phyloP scores from a whole-genome alignment of 78 protist species.

The Dictyostelium firmibasis region DNA sequence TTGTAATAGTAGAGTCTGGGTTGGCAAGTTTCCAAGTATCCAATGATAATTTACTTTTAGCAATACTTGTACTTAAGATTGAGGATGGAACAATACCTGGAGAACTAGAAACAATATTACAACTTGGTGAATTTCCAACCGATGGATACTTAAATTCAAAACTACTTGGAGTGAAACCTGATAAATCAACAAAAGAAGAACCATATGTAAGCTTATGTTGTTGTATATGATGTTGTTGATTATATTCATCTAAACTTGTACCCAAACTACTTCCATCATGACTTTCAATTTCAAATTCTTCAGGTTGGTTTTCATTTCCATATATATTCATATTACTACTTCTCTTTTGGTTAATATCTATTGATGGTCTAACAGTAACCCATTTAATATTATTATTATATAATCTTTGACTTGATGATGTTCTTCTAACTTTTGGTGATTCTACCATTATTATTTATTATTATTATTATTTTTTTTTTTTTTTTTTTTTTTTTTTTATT shows the following conservation, averaged over 20 bases:
- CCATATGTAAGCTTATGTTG: not conserved
- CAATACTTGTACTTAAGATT: not conserved
- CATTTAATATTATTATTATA: not conserved
- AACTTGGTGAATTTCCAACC: not conserved
- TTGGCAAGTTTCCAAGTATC: slow-evolving; percentile 21
- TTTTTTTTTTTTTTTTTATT: not conserved
- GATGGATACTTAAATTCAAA: slow-evolving; percentile 1
- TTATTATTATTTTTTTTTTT: not conserved
- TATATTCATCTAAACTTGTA: not conserved
- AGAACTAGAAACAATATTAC: not conserved
- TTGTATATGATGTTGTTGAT: not conserved
- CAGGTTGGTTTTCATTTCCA: not conserved
- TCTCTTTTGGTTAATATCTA: not conserved
- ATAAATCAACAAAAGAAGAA: not conserved
- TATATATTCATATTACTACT: not conserved
- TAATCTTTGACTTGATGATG: slow-evolving; percentile 15
- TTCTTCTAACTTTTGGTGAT: slow-evolving; percentile 24
- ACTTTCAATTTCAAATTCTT: not conserved
- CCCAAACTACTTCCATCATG: not conserved
- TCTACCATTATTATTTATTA: not conserved
- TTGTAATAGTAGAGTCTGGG: not conserved
- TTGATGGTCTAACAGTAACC: slow-evolving; percentile 16
- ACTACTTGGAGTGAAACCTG: slow-evolving; percentile 1
- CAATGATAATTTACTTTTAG: not conserved
- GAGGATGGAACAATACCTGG: not conserved